These are phyloP conservation scores for Endoconidiophora polonica DNA, from an alignment of 2,329 filamentous ascomycete genomes.

Conservation along the genomic window DNA sequence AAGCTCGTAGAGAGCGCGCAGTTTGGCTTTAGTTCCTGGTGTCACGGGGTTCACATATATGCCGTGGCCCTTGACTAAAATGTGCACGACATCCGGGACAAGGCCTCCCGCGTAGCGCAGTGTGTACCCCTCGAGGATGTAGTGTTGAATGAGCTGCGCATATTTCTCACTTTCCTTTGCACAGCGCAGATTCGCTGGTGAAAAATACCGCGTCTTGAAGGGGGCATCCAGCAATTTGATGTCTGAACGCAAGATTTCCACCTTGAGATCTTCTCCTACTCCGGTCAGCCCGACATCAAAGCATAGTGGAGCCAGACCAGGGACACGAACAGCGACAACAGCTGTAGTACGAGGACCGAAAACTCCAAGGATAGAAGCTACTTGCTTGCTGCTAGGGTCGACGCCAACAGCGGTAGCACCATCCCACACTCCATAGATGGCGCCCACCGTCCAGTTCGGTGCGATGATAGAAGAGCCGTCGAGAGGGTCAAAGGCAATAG, in stretches of 20 bases:
- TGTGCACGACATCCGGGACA: conserved; percentile 44
- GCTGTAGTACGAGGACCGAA: conserved; percentile 39
- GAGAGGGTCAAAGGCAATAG: conserved; percentile 45
- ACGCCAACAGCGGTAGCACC: conserved; percentile 28
- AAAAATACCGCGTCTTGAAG: conserved; percentile 39
- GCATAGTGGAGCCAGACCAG: conserved; percentile 24
- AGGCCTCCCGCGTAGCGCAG: conserved; percentile 43
- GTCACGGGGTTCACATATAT: conserved; percentile 44
- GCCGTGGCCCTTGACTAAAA: conserved; percentile 43
- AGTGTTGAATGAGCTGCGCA: conserved; percentile 30
- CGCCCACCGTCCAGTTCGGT: conserved; percentile 40
- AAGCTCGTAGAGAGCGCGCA: conserved; percentile 42
- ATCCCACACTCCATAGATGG: conserved; percentile 44
- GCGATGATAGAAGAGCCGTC: conserved; percentile 46
- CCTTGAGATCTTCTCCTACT: conserved; percentile 13
- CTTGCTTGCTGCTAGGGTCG: conserved; percentile 24
- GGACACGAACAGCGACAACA: conserved; percentile 35
- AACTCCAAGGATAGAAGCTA: conserved; percentile 35
- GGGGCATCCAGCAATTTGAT: conserved; percentile 25
- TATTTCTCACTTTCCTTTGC: conserved; percentile 35
- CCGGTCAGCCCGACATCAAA: conserved; percentile 33
- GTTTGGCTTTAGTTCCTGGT: conserved; percentile 33
- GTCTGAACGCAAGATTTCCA: conserved; percentile 24
- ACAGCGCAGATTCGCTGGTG: conserved; percentile 43
- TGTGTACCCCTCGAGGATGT: conserved; percentile 37